Percentiles rank a stretch among this genome's conserved stretches.
Evolutionary conservation across 768 basidiomycete species (phyloP).

Genomic region (Mycena kentingensis): DNA sequence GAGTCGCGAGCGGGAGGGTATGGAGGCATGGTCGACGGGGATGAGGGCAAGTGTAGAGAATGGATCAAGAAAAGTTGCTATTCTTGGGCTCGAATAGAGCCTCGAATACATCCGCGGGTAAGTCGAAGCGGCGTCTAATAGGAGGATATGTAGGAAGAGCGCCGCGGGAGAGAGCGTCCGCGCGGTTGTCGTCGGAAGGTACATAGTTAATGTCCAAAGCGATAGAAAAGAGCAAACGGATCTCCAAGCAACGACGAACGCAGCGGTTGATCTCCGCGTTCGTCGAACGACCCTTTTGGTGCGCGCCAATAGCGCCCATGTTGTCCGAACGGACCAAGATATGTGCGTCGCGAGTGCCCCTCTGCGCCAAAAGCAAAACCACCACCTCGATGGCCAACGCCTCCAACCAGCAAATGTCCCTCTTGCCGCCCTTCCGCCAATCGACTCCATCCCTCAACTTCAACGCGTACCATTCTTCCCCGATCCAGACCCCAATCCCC

Average conservation of each 20-base stretch:
- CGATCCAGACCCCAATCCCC: constrained; percentile 40
- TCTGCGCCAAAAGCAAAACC: not conserved
- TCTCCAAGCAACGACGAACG: not conserved
- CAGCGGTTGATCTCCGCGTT: not conserved
- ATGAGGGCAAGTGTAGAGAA: no score
- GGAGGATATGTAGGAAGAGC: no score
- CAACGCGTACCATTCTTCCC: constrained; percentile 33
- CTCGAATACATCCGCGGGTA: no score
- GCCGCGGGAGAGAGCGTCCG: not conserved
- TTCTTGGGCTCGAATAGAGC: no score
- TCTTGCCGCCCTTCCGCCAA: constrained; percentile 19
- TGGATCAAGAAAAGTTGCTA: no score
- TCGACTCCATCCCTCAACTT: constrained; percentile 3
- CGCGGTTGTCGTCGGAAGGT: not conserved
- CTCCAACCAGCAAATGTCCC: constrained; percentile 30
- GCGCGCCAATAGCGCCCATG: constrained; percentile 1
- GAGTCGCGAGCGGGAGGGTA: no score
- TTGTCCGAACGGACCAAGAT: constrained; percentile 3
- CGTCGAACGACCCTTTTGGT: not conserved
- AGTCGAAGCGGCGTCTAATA: no score
- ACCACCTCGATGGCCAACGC: constrained; percentile 24
- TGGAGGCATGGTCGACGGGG: no score
- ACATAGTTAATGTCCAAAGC: not conserved
- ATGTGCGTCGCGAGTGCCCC: not conserved
- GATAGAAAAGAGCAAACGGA: not conserved